Evolutionary conservation across 441 rosid genomes (phyloP), one percentile per base, ranked within the genome.

Genomic region (Euphorbia schlechtendalii): DNA sequence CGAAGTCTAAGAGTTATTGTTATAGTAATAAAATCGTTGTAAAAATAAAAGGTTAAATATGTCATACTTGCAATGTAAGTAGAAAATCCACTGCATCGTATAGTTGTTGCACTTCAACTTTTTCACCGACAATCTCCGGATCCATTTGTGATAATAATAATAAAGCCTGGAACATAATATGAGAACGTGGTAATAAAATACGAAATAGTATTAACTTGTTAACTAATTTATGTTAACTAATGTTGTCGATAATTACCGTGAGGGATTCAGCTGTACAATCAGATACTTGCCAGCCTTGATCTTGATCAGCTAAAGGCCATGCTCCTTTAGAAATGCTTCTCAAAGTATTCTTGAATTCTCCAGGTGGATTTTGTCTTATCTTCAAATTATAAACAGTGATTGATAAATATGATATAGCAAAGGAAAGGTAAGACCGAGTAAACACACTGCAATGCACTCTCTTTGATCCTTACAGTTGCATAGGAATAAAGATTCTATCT

Each of bases 111-210:
- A 75, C 59, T 63, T 84, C 82, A 55, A 81, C 46, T 55, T 69
- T 66, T 71, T 83, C 75, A 14, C 92, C 90, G 28, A 82, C 90
- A 22, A 82, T 66, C 54, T 83, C 82, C 18, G 81, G 62, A 32
- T 88, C 82, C 85, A 81, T 79, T 77, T 68, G 56, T 61, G 88
- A 81, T 46, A 86, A 73, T 14, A 86, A 54, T 58, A 88, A 55
- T 71, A 89, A 78, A 59, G 81, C 77, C 92, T 88, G 24, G 10
- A 1, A 52, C 5, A 52, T 20, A 21, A n/a, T 5, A 49, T 8
- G 10, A 27, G 30, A 27, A 1, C 4, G 30, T 1, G 30, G 30
- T 27, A 27, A 48, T 48, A 18, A 40, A 20, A 67, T 25, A 27
- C 40, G 40, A 8, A 7, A 43, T 0, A 43, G 12, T 14, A 43